Evolutionary conservation across 352 stramenopile species (phyloP).

Genomic region (Phytopythium cucurbitacearum): DNA sequence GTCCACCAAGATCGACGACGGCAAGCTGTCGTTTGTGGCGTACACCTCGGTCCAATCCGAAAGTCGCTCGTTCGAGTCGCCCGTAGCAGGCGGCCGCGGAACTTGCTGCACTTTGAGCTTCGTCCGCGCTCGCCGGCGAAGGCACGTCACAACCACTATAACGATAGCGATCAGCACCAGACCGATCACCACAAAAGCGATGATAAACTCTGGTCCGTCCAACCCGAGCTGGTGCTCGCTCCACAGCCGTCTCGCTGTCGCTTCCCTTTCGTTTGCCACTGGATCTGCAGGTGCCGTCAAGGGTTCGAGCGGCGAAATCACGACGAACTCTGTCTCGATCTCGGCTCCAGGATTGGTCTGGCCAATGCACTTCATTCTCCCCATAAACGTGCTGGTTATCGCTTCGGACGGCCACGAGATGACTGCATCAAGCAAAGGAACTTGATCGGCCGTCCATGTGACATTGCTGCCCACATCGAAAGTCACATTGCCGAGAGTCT

Average conservation of each 20-base stretch:
- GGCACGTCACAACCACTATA: slow-evolving; percentile 1
- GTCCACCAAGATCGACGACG: slow-evolving; percentile 27
- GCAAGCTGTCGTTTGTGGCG: slow-evolving; percentile 30
- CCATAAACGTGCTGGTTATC: not conserved
- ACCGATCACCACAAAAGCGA: slow-evolving; percentile 1
- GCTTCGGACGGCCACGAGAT: not conserved
- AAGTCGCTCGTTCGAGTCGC: slow-evolving; percentile 21
- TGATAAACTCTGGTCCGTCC: not conserved
- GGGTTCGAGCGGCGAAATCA: too few relatives aligned
- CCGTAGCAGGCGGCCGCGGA: slow-evolving; percentile 9
- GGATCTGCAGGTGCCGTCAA: too few relatives aligned
- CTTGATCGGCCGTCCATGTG: not conserved
- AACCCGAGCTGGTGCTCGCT: not conserved
- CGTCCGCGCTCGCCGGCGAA: slow-evolving; percentile 1
- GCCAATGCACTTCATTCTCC: not conserved
- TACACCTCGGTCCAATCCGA: slow-evolving; percentile 50
- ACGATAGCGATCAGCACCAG: not conserved
- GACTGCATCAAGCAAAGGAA: not conserved
- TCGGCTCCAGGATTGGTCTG: too few relatives aligned
- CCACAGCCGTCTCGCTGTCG: not conserved
- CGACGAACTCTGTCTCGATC: too few relatives aligned
- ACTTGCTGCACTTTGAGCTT: not conserved
- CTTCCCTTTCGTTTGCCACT: too few relatives aligned
- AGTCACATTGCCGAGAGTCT: too few relatives aligned
- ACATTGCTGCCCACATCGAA: not conserved